Percentiles rank a stretch among this genome's conserved stretches.
phyloP scores from a whole-genome alignment of 208 protist genomes.

The Angomonas deanei region DNA sequence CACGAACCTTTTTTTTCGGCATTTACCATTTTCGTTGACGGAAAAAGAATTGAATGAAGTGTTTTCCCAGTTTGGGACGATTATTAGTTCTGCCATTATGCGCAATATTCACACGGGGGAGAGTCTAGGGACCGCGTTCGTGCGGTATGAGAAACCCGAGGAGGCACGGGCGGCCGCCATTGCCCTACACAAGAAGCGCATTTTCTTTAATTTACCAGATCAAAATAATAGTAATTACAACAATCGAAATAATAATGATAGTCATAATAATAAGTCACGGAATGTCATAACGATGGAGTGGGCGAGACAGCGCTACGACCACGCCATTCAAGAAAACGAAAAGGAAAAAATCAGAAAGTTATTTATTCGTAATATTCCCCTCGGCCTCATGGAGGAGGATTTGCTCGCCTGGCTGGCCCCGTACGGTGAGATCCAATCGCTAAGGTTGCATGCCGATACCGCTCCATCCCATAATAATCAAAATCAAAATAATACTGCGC shows the following conservation, averaged over 20 bases:
- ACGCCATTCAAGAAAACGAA: constrained; percentile 51
- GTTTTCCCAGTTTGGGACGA: constrained; percentile 40
- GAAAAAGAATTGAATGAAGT: constrained; percentile 30
- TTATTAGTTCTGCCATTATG: constrained; percentile 54
- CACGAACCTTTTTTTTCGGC: constrained; percentile 58
- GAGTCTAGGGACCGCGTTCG: constrained; percentile 62
- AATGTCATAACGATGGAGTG: constrained; percentile 76
- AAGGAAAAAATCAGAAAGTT: constrained; percentile 67
- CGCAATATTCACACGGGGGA: constrained; percentile 59
- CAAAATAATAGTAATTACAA: neutral
- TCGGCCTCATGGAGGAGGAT: constrained; percentile 32
- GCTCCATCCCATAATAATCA: neutral
- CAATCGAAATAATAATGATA: neutral
- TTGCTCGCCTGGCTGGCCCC: constrained; percentile 34
- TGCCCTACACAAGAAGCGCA: too few relatives aligned
- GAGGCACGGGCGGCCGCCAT: constrained; percentile 28
- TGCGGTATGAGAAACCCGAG: constrained; percentile 39
- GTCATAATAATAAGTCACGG: too few relatives aligned
- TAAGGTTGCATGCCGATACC: constrained; percentile 64
- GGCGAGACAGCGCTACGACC: constrained; percentile 76
- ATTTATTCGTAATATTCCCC: constrained; percentile 82
- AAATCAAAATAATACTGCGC: neutral
- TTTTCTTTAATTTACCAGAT: constrained; percentile 9
- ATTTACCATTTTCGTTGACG: constrained; percentile 22
- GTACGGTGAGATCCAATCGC: constrained; percentile 48